Percentiles rank a stretch among this genome's conserved stretches.
Evolutionary conservation across 495 filamentous ascomycete genomes (phyloP).

Genomic region (Aspergillus diversus): DNA sequence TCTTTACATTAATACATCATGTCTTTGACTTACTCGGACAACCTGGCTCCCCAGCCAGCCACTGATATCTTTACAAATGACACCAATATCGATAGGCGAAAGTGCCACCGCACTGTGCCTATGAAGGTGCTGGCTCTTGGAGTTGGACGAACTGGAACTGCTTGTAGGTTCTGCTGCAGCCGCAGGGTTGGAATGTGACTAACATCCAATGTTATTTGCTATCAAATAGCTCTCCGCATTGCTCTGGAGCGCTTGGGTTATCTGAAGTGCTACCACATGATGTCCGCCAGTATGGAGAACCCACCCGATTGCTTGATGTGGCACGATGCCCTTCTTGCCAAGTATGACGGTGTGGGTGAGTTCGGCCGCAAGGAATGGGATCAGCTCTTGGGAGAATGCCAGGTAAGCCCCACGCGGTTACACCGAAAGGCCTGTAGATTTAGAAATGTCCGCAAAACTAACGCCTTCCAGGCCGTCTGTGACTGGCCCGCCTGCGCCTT

Average conservation of each 20-base stretch:
- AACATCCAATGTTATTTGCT: background rate
- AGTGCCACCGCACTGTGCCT: conserved; percentile 65
- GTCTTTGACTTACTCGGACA: conserved; percentile 49
- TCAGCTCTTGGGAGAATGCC: conserved; percentile 65
- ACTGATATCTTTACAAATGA: conserved; percentile 57
- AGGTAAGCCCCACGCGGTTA: conserved; percentile 34
- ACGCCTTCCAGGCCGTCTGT: conserved; percentile 52
- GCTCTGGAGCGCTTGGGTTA: conserved; percentile 65
- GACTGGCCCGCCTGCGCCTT: conserved; percentile 70
- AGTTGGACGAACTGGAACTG: conserved; percentile 68
- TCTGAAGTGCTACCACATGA: conserved; percentile 67
- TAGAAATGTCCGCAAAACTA: conserved; percentile 16
- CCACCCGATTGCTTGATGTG: conserved; percentile 63
- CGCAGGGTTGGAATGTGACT: conserved; percentile 37
- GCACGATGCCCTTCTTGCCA: conserved; percentile 67
- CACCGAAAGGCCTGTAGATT: background rate
- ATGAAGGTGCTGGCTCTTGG: conserved; percentile 69
- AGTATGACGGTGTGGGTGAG: conserved; percentile 62
- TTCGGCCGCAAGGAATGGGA: conserved; percentile 70
- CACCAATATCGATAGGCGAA: conserved; percentile 63
- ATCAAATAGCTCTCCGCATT: conserved; percentile 56
- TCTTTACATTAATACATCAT: conserved; percentile 31
- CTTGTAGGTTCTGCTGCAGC: conserved; percentile 52
- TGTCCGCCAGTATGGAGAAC: conserved; percentile 64
- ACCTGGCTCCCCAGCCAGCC: conserved; percentile 47